Evolutionary conservation across 1,284 basidiomycete genomes (phyloP).

Genomic region (Albatrellus sp.): DNA sequence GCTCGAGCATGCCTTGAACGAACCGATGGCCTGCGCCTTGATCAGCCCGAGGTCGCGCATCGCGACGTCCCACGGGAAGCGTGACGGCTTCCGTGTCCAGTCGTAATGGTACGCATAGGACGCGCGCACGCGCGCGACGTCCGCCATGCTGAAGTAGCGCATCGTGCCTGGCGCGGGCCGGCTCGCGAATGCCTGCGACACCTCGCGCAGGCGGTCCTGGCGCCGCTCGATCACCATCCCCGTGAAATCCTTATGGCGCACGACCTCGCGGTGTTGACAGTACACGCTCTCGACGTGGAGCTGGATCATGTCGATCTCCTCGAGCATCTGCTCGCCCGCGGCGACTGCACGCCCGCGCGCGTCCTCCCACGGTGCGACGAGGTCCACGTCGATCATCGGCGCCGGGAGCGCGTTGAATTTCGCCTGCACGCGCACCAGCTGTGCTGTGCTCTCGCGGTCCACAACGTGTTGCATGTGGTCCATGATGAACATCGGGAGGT

Average conservation of each 20-base stretch:
- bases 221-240: constrained; percentile 28
- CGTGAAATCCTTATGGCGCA: constrained; percentile 22
- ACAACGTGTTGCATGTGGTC: constrained; percentile 25
- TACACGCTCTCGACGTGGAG: constrained; percentile 17
- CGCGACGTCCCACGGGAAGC: constrained; percentile 12
- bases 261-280: constrained; percentile 15
- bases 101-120: constrained; percentile 11
- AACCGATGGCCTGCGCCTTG: constrained; percentile 6
- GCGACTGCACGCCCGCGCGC: constrained; percentile 15
- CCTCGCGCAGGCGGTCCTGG: constrained; percentile 31
- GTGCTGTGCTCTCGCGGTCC: constrained; percentile 12
- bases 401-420: constrained; percentile 13
- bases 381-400: constrained; percentile 19
- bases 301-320: constrained; percentile 18
- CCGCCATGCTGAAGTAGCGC: constrained; percentile 6
- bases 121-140: constrained; percentile 10
- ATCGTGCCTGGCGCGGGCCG: constrained; percentile 8
- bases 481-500: constrained; percentile 34
- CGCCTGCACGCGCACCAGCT: constrained; percentile 17
- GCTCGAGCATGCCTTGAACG: constrained; percentile 7
- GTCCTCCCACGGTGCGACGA: constrained; percentile 25
- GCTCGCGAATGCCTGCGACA: constrained; percentile 28
- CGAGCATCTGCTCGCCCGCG: constrained; percentile 8
- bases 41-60: constrained; percentile 10
- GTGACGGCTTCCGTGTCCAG: constrained; percentile 5